Conservation (phyloP, 2,329 filamentous ascomycete genomes). For the Didymella exigua region DNA sequence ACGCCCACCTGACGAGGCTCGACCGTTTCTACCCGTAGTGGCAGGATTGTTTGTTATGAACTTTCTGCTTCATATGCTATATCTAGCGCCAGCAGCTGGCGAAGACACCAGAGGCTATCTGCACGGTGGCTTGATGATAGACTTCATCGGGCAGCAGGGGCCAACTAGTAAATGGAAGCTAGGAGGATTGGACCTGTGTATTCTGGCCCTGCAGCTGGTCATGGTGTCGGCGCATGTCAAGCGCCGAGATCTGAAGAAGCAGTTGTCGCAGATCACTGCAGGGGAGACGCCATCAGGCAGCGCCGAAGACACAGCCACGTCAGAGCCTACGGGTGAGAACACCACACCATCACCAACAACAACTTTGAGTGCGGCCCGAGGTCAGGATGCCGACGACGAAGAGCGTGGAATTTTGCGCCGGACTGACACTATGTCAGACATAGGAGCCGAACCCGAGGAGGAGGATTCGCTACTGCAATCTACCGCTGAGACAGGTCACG, state of each 20-base stretch:
- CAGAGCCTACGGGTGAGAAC: conserved; percentile 14
- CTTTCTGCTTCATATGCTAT: conserved; percentile 58
- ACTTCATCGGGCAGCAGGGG: conserved; percentile 67
- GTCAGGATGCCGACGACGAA: conserved; percentile 64
- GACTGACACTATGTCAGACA: conserved; percentile 44
- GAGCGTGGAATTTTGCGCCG: conserved; percentile 60
- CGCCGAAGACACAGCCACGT: conserved; percentile 14
- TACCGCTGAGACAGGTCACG: conserved; percentile 31
- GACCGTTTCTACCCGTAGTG: conserved; percentile 61
- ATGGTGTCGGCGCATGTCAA: conserved; percentile 62
- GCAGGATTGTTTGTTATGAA: conserved; percentile 61
- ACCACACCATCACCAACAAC: conserved; percentile 6
- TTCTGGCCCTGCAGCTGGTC: conserved; percentile 61
- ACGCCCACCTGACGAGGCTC: conserved; percentile 56
- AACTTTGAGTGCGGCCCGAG: conserved; percentile 27
- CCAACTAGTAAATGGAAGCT: conserved; percentile 61
- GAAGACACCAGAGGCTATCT: conserved; percentile 60
- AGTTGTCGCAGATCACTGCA: conserved; percentile 35
- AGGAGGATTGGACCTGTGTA: conserved; percentile 58
- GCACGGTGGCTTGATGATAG: conserved; percentile 67
- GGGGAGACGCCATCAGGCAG: conserved; percentile 19
- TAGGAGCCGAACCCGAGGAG: conserved; percentile 51
- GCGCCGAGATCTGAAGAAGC: conserved; percentile 55
- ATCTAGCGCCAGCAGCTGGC: conserved; percentile 50
- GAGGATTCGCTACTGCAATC: conserved; percentile 38